These are phyloP conservation scores for Phytophthora pinifolia DNA, from an alignment of 352 stramenopile genomes.

Conservation along the genomic window DNA sequence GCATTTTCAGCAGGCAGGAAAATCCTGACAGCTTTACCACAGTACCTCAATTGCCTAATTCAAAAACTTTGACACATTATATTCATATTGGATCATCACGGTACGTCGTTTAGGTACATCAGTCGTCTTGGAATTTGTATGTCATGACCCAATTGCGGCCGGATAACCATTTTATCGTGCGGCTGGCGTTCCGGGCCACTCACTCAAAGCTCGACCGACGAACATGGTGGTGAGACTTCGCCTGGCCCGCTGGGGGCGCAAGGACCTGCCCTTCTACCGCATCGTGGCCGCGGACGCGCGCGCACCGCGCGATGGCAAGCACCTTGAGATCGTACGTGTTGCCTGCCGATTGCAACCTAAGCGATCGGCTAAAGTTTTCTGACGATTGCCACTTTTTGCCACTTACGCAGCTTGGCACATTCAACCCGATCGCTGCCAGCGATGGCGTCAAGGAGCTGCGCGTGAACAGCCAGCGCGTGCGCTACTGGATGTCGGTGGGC, in stretches of 20 bases:
- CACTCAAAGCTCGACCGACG: constrained; percentile 16
- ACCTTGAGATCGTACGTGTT: constrained; percentile 80
- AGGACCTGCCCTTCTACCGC: constrained; percentile 89
- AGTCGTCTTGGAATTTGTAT: no score
- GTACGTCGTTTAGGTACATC: no score
- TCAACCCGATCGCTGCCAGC: constrained; percentile 81
- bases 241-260: constrained; percentile 83
- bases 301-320: constrained; percentile 80
- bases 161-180: constrained; percentile 19
- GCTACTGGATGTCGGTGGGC: constrained; percentile 88
- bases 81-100: no score
- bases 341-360: no score
- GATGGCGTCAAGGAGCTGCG: constrained; percentile 88
- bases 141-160: no score
- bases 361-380: constrained; percentile 7
- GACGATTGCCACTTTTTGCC: constrained; percentile 8
- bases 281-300: constrained; percentile 86
- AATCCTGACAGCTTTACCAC: constrained; percentile 17
- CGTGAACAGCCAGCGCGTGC: constrained; percentile 85
- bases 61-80: no score
- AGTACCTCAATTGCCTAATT: no score
- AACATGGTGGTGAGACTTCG: constrained; percentile 88
- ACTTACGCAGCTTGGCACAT: constrained; percentile 72
- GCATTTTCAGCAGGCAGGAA: constrained; percentile 21
- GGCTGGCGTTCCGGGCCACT: constrained; percentile 16